Percentiles rank a stretch among this genome's conserved stretches.
phyloP scores from a whole-genome alignment of 257 asterid genomes.

The Linaria vulgaris region DNA sequence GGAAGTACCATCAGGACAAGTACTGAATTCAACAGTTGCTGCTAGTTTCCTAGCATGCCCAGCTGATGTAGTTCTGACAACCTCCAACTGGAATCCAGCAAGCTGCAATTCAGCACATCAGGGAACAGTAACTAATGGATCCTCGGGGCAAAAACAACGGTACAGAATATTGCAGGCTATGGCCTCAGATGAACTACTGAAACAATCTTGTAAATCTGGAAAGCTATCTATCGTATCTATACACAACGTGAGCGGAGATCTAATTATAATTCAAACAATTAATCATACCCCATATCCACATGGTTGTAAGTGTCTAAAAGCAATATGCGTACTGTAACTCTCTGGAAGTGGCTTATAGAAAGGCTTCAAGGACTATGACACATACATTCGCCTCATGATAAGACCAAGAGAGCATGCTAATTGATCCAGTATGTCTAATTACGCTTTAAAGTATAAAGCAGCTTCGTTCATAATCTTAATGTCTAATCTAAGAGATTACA shows the following conservation, averaged over 20 bases:
- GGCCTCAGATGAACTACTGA: not conserved
- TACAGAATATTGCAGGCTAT: conserved; percentile 8
- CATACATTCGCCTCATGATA: too few species aligned
- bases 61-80: conserved; percentile 89
- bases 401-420: too few species aligned
- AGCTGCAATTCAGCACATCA: conserved; percentile 55
- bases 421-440: too few species aligned
- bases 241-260: too few species aligned
- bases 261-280: too few species aligned
- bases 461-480: not conserved
- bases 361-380: too few species aligned
- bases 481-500: conserved; percentile 3
- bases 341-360: too few species aligned
- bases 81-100: conserved; percentile 96
- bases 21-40: conserved; percentile 79
- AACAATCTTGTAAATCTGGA: not conserved
- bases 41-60: conserved; percentile 99
- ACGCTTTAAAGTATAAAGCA: not conserved
- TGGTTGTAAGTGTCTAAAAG: not conserved
- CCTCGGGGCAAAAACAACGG: conserved; percentile 1
- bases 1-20: conserved; percentile 92
- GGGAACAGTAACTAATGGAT: conserved; percentile 18
- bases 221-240: not conserved
- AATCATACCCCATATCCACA: not conserved
- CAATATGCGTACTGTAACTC: too few species aligned